These are phyloP conservation scores for Biscutella laevigata DNA, from an alignment of 441 rosid species.

Conservation along the genomic window DNA sequence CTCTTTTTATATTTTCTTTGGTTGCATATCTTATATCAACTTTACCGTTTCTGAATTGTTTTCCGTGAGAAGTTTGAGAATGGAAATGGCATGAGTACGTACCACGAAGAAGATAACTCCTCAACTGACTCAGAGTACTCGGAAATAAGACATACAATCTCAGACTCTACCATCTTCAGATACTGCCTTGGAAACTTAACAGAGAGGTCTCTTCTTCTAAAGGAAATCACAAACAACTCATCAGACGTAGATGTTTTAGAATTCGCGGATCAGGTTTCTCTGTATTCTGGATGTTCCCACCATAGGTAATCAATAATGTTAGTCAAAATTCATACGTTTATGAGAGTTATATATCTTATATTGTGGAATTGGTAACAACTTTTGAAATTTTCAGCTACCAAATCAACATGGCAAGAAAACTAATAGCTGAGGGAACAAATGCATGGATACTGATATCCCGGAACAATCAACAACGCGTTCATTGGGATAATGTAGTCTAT, in stretches of 20 bases:
- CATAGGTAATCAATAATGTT: no score
- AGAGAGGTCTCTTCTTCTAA: slow-evolving; percentile 59
- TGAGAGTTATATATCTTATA: no score
- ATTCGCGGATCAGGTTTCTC: slow-evolving; percentile 58
- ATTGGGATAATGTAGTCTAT: slow-evolving; percentile 47
- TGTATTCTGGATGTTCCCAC: slow-evolving; percentile 77
- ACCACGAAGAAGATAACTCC: slow-evolving; percentile 33
- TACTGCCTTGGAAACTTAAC: slow-evolving; percentile 61
- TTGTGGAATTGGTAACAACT: no score
- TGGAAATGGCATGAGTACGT: slow-evolving; percentile 24
- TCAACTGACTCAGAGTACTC: slow-evolving; percentile 45
- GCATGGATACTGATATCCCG: slow-evolving; percentile 60
- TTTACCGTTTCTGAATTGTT: slow-evolving; percentile 3
- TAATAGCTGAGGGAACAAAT: slow-evolving; percentile 74
- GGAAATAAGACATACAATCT: slow-evolving; percentile 35
- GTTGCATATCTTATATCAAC: neutral
- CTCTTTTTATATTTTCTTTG: neutral
- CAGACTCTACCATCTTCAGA: slow-evolving; percentile 49
- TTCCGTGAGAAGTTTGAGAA: slow-evolving; percentile 36
- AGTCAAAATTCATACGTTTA: no score
- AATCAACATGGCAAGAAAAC: slow-evolving; percentile 52
- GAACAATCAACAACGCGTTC: slow-evolving; percentile 45
- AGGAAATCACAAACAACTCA: slow-evolving; percentile 58
- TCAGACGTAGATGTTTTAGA: slow-evolving; percentile 51
- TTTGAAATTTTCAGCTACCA: no score